Evolutionary conservation across 306 rosid genomes (phyloP), one percentile per base, ranked within the genome.

Genomic region (Oemleria cerasiformis): DNA sequence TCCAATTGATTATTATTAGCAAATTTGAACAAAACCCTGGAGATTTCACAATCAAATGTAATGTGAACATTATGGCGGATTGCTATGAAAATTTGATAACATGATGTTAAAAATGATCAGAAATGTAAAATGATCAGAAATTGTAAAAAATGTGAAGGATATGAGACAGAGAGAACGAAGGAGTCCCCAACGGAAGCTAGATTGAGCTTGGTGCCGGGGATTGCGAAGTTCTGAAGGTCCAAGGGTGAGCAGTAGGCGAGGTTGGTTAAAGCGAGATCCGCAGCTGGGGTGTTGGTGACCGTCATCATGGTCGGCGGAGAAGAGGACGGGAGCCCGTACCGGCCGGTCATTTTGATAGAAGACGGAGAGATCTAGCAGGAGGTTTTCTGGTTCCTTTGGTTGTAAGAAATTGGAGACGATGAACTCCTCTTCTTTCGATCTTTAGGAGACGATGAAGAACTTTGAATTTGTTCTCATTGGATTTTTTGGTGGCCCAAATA

Each of bases 141-240:
- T 54, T 7, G 2, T 44, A 10, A 39, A 41, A 41, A 9, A 63
- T 2, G 3, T 11, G 43, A 83, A 85, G 97, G 99, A 94, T 94
- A 94, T 94, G 85, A 68, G 53, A 94, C 79, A 54, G 96, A 72
- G 75, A 89, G 92, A 54, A 89, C 92, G 77, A 86, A 84, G 30
- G 87, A 82, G 66, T 89, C 94, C 65, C 70, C 90, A 59, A 94
- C 8, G 19, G 75, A 62, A 41, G 96, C 97, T 39, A 89, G 89
- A 80, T 38, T 79, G 76, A 86, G 77, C 55, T 56, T 56, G 65
- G 73, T 73, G 68, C 80, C 86, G 53, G 96, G 88, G 66, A 86
- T 87, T 64, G 92, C 90, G 79, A 87, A 94, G 42, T 47, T 75
- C 47, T 71, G 84, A 20, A 94, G 89, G 80, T 94, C 98, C 71